These are phyloP conservation scores for Tylopilus cervinicoccineus DNA, from an alignment of 768 basidiomycete species.

Conservation along the genomic window DNA sequence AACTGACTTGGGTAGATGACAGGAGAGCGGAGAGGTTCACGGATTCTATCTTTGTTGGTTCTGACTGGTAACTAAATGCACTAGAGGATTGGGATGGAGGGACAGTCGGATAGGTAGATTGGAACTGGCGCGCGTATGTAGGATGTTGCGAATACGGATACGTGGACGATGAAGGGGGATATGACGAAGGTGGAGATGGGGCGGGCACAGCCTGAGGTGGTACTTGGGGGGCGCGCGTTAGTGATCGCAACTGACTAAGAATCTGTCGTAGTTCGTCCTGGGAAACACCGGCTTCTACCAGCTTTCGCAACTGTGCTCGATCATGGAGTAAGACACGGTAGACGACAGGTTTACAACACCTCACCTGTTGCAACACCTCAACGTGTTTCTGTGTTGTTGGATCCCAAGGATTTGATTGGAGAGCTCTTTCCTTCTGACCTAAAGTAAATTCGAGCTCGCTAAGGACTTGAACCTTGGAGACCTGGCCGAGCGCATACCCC, in stretches of 20 bases:
- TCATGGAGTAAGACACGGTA: conserved; percentile 4
- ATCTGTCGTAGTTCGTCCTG: conserved; percentile 79
- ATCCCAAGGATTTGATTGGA: conserved; percentile 76
- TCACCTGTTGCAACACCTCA: conserved; percentile 74
- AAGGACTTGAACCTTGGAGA: conserved; percentile 76
- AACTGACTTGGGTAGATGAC: conserved; percentile 22
- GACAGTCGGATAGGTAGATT: conserved; percentile 30
- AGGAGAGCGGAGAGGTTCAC: conserved; percentile 30
- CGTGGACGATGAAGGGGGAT: conserved; percentile 21
- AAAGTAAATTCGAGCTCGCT: conserved; percentile 81
- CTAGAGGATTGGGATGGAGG: conserved; percentile 32
- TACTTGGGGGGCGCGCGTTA: conserved; percentile 43
- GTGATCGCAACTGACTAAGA: conserved; percentile 59
- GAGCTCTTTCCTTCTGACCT: conserved; percentile 70
- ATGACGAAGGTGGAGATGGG: conserved; percentile 24
- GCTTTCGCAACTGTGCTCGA: conserved; percentile 50
- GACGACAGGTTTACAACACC: conserved; percentile 19
- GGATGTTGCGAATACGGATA: conserved; percentile 32
- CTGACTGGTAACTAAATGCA: conserved; percentile 23
- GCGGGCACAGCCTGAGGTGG: conserved; percentile 32
- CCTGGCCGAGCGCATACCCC: conserved; percentile 27
- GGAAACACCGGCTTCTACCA: conserved; percentile 78
- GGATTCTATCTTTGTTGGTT: conserved; percentile 28
- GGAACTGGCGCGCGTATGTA: conserved; percentile 25
- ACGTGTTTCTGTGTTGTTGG: conserved; percentile 64